Conservation (phyloP, 2,329 filamentous ascomycete genomes). For the Stagonosporopsis vannaccii region DNA sequence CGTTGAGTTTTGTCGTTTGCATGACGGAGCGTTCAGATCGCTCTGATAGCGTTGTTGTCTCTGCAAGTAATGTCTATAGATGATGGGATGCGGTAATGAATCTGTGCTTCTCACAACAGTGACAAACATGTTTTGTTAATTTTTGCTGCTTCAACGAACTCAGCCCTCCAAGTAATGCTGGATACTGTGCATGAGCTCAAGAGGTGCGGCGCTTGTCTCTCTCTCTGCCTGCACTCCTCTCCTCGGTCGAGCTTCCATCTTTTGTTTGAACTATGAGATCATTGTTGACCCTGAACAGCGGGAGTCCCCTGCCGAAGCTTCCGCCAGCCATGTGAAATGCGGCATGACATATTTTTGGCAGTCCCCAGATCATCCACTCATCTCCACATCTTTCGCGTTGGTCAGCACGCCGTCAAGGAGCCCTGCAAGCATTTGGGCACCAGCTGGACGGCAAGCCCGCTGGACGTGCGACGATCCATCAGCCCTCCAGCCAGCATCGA, state of each 20-base stretch:
- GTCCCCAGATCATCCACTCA: constrained; percentile 14
- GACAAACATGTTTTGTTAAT: not conserved
- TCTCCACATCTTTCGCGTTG: constrained; percentile 18
- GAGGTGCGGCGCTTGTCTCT: not conserved
- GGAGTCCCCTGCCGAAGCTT: constrained; percentile 1
- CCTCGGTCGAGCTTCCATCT: not conserved
- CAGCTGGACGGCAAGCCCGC: constrained; percentile 22
- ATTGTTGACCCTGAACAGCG: constrained; percentile 4
- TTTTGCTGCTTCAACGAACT: not conserved
- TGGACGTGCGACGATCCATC: constrained; percentile 22
- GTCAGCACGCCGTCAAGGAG: constrained; percentile 22
- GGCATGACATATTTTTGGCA: constrained; percentile 8
- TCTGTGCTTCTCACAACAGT: not conserved
- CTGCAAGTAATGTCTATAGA: constrained; percentile 11
- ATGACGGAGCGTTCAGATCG: not conserved
- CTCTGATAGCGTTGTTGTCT: not conserved
- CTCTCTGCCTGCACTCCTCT: too few relatives aligned
- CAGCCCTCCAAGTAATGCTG: not conserved
- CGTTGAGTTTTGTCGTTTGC: not conserved
- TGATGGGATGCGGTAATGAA: constrained; percentile 1
- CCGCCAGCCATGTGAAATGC: constrained; percentile 3
- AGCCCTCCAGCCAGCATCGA: constrained; percentile 25
- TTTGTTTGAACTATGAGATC: constrained; percentile 5
- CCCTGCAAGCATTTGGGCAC: constrained; percentile 27
- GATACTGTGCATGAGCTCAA: not conserved